A percentile compares a stretch with the other conserved stretches of the same genome.
These are phyloP conservation scores for Populus simonii DNA, from an alignment of 345 rosid genomes.

Conservation along the genomic window DNA sequence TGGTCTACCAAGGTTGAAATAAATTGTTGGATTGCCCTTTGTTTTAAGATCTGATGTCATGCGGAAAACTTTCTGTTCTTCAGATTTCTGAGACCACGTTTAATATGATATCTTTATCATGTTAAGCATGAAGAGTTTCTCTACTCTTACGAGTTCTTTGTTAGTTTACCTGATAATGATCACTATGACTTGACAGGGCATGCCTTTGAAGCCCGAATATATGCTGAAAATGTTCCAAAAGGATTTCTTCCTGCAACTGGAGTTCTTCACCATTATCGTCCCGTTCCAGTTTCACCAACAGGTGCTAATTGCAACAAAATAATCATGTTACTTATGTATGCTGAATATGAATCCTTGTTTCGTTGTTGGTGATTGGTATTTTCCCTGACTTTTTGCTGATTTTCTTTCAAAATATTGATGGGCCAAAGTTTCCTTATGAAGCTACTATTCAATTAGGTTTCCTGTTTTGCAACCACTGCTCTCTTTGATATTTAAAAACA, in stretches of 20 bases:
- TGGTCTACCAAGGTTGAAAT: not conserved
- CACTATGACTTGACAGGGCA: conserved; percentile 56
- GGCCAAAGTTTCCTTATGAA: conserved; percentile 5
- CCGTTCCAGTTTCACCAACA: conserved; percentile 62
- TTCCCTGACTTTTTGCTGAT: not conserved
- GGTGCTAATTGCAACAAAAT: conserved; percentile 36
- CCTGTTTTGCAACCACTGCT: not conserved
- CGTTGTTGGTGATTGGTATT: not conserved
- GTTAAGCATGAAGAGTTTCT: not conserved
- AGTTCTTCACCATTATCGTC: conserved; percentile 80
- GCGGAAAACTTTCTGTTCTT: not conserved
- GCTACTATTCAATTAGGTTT: conserved; percentile 7
- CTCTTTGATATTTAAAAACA: not conserved
- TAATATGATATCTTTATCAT: not conserved
- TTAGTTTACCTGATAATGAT: not conserved
- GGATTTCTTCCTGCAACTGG: conserved; percentile 98
- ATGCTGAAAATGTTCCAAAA: conserved; percentile 90
- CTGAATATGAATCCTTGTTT: not conserved
- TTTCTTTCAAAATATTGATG: not conserved
- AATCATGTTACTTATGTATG: conserved; percentile 7
- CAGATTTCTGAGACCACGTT: not conserved
- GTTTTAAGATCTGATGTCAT: not conserved
- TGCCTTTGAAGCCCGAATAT: conserved; percentile 92
- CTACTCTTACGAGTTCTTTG: not conserved
- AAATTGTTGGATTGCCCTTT: not conserved